Percentiles rank a stretch among this genome's conserved stretches.
These are phyloP conservation scores for Rhododendron ovatum DNA, from an alignment of 148 eudicot species.

Conservation along the genomic window DNA sequence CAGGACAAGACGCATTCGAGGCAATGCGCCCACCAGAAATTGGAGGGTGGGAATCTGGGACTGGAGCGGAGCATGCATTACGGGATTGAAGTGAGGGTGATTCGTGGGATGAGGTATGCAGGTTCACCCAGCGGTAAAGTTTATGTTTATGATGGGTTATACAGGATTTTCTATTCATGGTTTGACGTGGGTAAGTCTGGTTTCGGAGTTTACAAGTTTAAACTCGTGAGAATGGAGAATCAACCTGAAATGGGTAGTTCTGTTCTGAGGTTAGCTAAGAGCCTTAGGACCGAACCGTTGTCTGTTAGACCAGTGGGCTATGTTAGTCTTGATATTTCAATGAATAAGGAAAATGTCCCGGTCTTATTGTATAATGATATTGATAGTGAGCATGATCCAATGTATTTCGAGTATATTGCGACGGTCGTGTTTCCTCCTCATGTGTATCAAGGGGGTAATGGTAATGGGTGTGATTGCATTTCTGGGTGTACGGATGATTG, in stretches of 20 bases:
- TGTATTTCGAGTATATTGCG: constrained; percentile 60
- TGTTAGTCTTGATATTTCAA: constrained; percentile 65
- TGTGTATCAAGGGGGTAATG: constrained; percentile 35
- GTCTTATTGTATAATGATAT: constrained; percentile 73
- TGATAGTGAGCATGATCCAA: constrained; percentile 58
- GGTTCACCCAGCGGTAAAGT: constrained; percentile 62
- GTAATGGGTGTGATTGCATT: constrained; percentile 61
- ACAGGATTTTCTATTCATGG: constrained; percentile 64
- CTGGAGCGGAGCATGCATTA: constrained; percentile 87
- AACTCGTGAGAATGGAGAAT: constrained; percentile 57
- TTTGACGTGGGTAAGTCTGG: constrained; percentile 90
- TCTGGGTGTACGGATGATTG: constrained; percentile 57
- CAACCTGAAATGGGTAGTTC: constrained; percentile 92
- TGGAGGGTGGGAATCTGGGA: constrained; percentile 79
- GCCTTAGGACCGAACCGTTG: constrained; percentile 49
- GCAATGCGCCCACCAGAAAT: constrained; percentile 63
- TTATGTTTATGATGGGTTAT: constrained; percentile 95
- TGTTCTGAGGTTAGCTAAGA: constrained; percentile 49
- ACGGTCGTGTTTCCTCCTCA: constrained; percentile 62
- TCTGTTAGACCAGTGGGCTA: constrained; percentile 61
- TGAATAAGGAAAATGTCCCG: constrained; percentile 55
- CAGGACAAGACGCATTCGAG: constrained; percentile 44
- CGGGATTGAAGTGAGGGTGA: constrained; percentile 84
- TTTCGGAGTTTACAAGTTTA: constrained; percentile 84
- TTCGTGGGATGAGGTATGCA: constrained; percentile 65